A percentile compares a stretch with the other conserved stretches of the same genome.
Conservation (phyloP, 352 stramenopile species). For the Pythium rhizo-oryzae region DNA sequence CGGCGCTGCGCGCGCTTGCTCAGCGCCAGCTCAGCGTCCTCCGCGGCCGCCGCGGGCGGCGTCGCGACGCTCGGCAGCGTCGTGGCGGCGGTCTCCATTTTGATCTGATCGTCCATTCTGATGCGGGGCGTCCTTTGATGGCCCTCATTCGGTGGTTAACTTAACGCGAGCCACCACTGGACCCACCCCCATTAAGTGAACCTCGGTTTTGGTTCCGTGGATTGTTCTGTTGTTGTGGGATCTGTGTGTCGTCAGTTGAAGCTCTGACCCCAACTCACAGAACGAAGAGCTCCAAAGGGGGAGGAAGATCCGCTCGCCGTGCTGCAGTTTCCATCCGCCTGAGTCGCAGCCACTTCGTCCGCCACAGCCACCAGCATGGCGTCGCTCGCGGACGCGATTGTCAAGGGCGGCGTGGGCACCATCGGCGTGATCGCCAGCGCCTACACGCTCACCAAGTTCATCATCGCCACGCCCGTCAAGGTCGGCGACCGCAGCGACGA, state of each 20-base stretch:
- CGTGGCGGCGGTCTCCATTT: slow-evolving; percentile 2
- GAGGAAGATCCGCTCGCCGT: background rate
- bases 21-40: slow-evolving; percentile 9
- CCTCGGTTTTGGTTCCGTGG: background rate
- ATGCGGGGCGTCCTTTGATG: slow-evolving; percentile 10
- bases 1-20: slow-evolving; percentile 62
- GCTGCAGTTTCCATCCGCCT: background rate
- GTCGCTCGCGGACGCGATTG: slow-evolving; percentile 52
- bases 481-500: slow-evolving; percentile 47
- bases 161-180: background rate
- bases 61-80: too few species aligned
- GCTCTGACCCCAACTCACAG: background rate
- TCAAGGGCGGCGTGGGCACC: slow-evolving; percentile 74
- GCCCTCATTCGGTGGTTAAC: slow-evolving; percentile 7
- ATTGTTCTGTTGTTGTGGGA: background rate
- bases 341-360: background rate
- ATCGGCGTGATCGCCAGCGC: slow-evolving; percentile 75
- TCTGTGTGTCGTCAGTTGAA: slow-evolving; percentile 29
- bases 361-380: slow-evolving; percentile 52
- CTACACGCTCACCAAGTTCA: slow-evolving; percentile 83
- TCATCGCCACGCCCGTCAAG: slow-evolving; percentile 71
- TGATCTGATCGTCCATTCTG: background rate
- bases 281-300: background rate
- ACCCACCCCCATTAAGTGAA: slow-evolving; percentile 8
- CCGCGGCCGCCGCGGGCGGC: background rate